Conservation (phyloP, 2,329 filamentous ascomycete genomes). For the Claviceps sorghi region DNA sequence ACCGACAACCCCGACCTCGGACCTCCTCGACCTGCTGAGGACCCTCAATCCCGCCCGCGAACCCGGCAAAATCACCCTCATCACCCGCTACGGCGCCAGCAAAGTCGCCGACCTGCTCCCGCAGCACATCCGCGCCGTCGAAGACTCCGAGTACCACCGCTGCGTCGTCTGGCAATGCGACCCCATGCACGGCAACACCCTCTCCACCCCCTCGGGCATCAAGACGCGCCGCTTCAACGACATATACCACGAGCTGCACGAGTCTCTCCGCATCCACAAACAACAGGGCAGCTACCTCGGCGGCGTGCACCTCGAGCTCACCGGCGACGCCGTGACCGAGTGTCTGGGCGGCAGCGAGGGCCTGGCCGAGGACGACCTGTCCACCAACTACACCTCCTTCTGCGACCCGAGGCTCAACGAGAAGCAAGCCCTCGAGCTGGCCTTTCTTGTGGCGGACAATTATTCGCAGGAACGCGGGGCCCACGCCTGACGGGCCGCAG, state of each 20-base stretch:
- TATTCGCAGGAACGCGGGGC: constrained; percentile 31
- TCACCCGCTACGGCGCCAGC: constrained; percentile 79
- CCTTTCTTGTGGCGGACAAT: constrained; percentile 82
- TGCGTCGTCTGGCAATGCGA: constrained; percentile 93
- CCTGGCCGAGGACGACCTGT: constrained; percentile 74
- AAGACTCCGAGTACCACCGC: constrained; percentile 52
- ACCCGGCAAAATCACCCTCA: constrained; percentile 85
- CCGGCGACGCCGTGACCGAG: constrained; percentile 90
- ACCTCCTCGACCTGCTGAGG: constrained; percentile 67
- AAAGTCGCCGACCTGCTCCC: constrained; percentile 66
- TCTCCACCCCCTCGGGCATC: constrained; percentile 57
- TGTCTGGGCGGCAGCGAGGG: constrained; percentile 84
- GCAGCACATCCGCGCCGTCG: constrained; percentile 75
- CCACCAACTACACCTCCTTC: constrained; percentile 85
- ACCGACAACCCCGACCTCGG: constrained; percentile 61
- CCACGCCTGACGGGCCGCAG: background rate
- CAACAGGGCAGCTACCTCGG: constrained; percentile 75
- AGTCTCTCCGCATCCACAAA: constrained; percentile 73
- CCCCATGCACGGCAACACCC: constrained; percentile 86
- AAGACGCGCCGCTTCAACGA: constrained; percentile 88
- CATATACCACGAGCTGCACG: constrained; percentile 74
- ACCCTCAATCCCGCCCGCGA: constrained; percentile 72
- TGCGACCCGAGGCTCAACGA: constrained; percentile 93
- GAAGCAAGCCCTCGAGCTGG: constrained; percentile 91
- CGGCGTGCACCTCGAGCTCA: constrained; percentile 88